Evolutionary conservation across 768 basidiomycete species (phyloP), one percentile per base, ranked within the genome.

Genomic region (Rhodocollybia butyracea): DNA sequence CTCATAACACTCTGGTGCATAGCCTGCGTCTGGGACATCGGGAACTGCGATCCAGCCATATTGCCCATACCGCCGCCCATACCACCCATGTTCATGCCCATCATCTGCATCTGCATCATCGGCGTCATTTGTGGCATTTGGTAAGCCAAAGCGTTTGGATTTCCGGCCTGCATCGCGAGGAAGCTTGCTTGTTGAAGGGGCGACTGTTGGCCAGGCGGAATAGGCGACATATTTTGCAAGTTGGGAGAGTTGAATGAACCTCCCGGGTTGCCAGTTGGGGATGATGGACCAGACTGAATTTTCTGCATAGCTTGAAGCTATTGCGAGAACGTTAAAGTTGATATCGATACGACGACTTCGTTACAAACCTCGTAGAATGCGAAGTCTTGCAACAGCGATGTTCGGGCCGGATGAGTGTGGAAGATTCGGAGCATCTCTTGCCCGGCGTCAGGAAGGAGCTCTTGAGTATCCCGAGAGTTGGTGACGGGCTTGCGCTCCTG

Each of bases 401-500:
- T 98, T 63, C 93, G 84, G 4, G 94, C 89, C 7, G 92, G 93
- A 66, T 97, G 95, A 1, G 88, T 88, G 59, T 92, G 84, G 79
- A 98, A 96, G 64, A 98, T 98, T 46, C 90, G 83, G 34, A 99
- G 79, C 86, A 98, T 96, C 69, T 98, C 96, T 68, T 91, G 88
- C 0, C 97, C 97, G 19, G 94, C 95, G 62, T 98, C 96, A 26
- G 94, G 92, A 42, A 95, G 83, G 13, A 98, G 78, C 66, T 98
- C 97, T 68, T 98, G 97, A 2, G 97, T 98, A 68, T 99, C 97
- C 59, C 97, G 84, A 7, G 94, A 97, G 64, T 97, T 97, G 2
- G 97, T 99, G 55, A 99, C 96, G 2, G 97, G 96, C 72, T 98
- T 99, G 64, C 93, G 86, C 70, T 99, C 97, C 65, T 92, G 93